Percentiles rank a stretch among this genome's conserved stretches.
phyloP scores from a whole-genome alignment of 2,329 filamentous ascomycete genomes.

The Sclerotiophoma versabilis region DNA sequence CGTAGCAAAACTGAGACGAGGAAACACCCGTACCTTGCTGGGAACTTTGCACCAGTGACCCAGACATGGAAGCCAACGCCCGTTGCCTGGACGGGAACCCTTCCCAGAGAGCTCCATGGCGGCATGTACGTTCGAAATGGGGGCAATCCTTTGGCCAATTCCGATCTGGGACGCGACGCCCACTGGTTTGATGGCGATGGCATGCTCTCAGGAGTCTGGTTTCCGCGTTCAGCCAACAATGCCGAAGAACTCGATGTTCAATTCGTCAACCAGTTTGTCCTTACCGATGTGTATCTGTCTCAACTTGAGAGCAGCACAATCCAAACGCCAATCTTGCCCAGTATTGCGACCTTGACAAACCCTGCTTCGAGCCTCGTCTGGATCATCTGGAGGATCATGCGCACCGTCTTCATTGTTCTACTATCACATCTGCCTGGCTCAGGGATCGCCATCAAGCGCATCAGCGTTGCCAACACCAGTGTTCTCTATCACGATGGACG shows the following conservation, averaged over 20 bases:
- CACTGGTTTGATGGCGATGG: conserved; percentile 81
- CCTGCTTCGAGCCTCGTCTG: conserved; percentile 61
- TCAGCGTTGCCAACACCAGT: conserved; percentile 74
- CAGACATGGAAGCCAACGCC: conserved; percentile 62
- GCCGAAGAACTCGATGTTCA: conserved; percentile 60
- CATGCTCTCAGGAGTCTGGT: conserved; percentile 74
- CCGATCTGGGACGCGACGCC: conserved; percentile 66
- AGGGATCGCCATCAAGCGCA: conserved; percentile 66
- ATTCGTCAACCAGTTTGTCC: conserved; percentile 73
- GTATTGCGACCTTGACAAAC: conserved; percentile 70
- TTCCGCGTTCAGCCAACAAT: conserved; percentile 53
- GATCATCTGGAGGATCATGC: conserved; percentile 61
- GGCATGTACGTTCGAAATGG: conserved; percentile 78
- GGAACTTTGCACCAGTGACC: conserved; percentile 74
- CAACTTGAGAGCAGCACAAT: conserved; percentile 58
- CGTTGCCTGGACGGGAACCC: conserved; percentile 64
- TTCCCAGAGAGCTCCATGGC: conserved; percentile 70
- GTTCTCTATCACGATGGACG: conserved; percentile 73
- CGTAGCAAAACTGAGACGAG: conserved; percentile 25
- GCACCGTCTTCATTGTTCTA: conserved; percentile 65
- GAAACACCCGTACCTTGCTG: conserved; percentile 64
- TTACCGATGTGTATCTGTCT: conserved; percentile 71
- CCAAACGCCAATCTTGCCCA: conserved; percentile 67
- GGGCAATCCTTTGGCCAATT: conserved; percentile 70
- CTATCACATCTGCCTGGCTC: conserved; percentile 66